phyloP scores from a whole-genome alignment of 2,329 filamentous ascomycete species.

The Trichoderma sp. region DNA sequence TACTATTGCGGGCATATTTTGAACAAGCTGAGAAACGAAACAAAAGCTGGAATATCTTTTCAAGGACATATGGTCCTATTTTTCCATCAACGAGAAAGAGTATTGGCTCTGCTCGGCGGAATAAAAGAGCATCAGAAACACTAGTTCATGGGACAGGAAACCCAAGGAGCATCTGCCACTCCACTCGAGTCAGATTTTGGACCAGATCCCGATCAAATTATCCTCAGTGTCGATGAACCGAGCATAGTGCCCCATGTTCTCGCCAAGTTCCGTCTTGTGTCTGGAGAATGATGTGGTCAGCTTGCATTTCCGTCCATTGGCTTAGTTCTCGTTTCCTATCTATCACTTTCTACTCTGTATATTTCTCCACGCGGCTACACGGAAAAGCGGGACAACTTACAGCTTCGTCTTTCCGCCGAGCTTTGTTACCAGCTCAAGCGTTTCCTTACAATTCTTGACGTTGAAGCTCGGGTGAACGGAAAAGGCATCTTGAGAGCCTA shows the following conservation, averaged over 20 bases:
- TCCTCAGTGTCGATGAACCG: slow-evolving; percentile 42
- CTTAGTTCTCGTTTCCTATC: neutral
- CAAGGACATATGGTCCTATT: neutral
- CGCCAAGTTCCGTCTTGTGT: slow-evolving; percentile 39
- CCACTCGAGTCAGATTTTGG: slow-evolving; percentile 29
- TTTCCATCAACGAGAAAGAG: neutral
- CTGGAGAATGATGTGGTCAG: slow-evolving; percentile 27
- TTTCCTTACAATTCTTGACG: slow-evolving; percentile 37
- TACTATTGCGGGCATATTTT: neutral
- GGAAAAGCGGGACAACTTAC: slow-evolving; percentile 32
- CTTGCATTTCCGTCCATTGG: neutral
- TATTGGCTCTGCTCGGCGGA: neutral
- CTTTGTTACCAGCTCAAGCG: slow-evolving; percentile 32
- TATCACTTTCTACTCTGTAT: neutral
- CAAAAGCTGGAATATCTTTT: neutral
- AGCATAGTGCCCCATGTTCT: slow-evolving; percentile 38
- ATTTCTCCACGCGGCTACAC: neutral
- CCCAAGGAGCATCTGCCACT: neutral
- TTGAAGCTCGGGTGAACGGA: slow-evolving; percentile 38
- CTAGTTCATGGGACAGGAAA: neutral
- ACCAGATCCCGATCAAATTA: slow-evolving; percentile 40
- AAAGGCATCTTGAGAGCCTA: slow-evolving; percentile 28
- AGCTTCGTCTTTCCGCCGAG: slow-evolving; percentile 38
- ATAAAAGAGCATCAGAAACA: neutral
- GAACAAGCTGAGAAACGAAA: neutral